These are phyloP conservation scores for Omphalotus guepiniiformis DNA, from an alignment of 768 basidiomycete species.

Conservation along the genomic window DNA sequence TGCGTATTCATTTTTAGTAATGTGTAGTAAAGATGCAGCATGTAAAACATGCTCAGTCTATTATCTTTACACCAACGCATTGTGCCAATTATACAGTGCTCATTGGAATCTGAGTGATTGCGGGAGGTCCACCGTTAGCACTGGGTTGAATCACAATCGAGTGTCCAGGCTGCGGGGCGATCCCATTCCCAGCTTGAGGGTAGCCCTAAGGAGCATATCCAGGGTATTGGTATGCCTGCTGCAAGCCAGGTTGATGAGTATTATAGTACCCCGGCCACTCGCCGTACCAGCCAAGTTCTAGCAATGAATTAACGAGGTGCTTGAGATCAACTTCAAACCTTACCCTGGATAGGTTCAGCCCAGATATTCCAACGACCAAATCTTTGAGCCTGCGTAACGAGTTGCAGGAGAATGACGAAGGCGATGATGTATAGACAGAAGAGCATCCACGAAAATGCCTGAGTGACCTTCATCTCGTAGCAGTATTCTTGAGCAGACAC, in stretches of 20 bases:
- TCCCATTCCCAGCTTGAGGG: conserved; percentile 29
- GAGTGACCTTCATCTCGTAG: conserved; percentile 75
- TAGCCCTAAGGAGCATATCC: conserved; percentile 27
- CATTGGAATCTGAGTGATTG: conserved; percentile 55
- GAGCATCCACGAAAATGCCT: conserved; percentile 75
- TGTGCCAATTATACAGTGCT: background rate
- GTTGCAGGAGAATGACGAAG: conserved; percentile 50
- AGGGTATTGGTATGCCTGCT: conserved; percentile 29
- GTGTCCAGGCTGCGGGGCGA: conserved; percentile 53
- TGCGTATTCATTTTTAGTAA: background rate
- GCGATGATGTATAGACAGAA: conserved; percentile 51
- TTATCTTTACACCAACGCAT: background rate
- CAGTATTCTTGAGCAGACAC: conserved; percentile 57
- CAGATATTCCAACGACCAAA: conserved; percentile 54
- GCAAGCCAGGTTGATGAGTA: conserved; percentile 27
- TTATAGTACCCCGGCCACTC: conserved; percentile 65
- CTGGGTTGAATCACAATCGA: conserved; percentile 69
- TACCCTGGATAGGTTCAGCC: conserved; percentile 53
- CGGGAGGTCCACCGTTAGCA: conserved; percentile 51
- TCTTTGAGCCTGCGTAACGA: conserved; percentile 51
- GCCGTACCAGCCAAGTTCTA: conserved; percentile 75
- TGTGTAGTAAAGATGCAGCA: background rate
- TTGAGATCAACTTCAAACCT: conserved; percentile 3
- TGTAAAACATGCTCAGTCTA: background rate
- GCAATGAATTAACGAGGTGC: conserved; percentile 14